Evolutionary conservation across 495 filamentous ascomycete genomes (phyloP), one percentile per base, ranked within the genome.

Genomic region (Neurospora sp.): DNA sequence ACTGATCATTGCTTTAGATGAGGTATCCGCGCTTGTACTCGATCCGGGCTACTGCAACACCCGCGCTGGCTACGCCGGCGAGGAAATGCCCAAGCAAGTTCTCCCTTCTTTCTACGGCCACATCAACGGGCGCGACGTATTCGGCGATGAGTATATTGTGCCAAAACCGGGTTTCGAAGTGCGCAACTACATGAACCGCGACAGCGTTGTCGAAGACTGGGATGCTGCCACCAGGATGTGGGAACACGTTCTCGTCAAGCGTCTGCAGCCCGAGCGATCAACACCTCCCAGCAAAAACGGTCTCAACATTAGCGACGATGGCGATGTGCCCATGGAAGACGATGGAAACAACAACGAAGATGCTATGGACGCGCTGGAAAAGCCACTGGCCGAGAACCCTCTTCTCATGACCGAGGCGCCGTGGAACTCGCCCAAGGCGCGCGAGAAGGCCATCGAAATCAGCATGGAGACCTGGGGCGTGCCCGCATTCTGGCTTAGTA

Each of bases 161-260:
- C 91, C 94, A 40, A 89, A 91, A 46, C 86, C 88, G 4, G 88
- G 88, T 54, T 84, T 97, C 78, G 91, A 96, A 70, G 89, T 98
- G 73, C 88, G 89, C 79, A 98, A 98, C 81, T 93, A 95, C 74
- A 94, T 97, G 87, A 89, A 88, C 77, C 89, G 90, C 78, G 95
- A 98, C 81, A 94, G 94, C 75, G 88, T 92, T 39, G 96, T 98
- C 70, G 93, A 96, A 81, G 95, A 99, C 81, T 98, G 96, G 96
- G 96, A 98, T 73, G 90, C 90, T 72, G 96, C 94, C 31, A 89
- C 92, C 71, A 91, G 90, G 80, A 80, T 98, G 35, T 98, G 95
- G 96, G 93, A 97, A 79, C 75, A 84, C 73, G 76, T 83, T 78
- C 79, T 94, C 89, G 82, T 91, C 89, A 74, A 93, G 92, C 81